A percentile compares a stretch with the other conserved stretches of the same genome.
Evolutionary conservation across 805 yeast genomes (phyloP).

Genomic region (Candida ortonii): DNA sequence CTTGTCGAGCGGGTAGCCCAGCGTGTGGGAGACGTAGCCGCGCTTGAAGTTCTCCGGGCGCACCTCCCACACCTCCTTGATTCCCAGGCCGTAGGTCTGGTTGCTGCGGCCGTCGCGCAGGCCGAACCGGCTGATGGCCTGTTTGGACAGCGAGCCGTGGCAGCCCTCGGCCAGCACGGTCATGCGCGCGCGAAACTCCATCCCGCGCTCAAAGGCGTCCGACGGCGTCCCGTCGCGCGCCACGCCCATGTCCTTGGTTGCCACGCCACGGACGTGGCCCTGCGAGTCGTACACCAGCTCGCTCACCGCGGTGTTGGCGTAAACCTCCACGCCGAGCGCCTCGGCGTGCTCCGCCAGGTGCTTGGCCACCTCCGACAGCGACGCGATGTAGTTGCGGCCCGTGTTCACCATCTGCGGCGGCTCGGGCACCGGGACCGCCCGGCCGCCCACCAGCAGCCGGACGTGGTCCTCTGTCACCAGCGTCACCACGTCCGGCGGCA

Average conservation of each 20-base stretch:
- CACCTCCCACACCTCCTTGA: slow-evolving; percentile 97
- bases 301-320: slow-evolving; percentile 84
- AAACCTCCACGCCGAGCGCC: slow-evolving; percentile 88
- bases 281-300: slow-evolving; percentile 67
- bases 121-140: slow-evolving; percentile 64
- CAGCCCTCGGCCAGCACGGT: slow-evolving; percentile 98
- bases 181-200: slow-evolving; percentile 91
- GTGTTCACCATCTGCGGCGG: slow-evolving; percentile 87
- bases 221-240: slow-evolving; percentile 73
- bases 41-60: slow-evolving; percentile 72
- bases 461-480: slow-evolving; percentile 72
- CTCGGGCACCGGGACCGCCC: slow-evolving; percentile 74
- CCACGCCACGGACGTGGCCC: slow-evolving; percentile 77
- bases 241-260: slow-evolving; percentile 91
- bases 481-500: slow-evolving; percentile 77
- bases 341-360: slow-evolving; percentile 87
- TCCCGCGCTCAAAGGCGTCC: slow-evolving; percentile 87
- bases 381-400: slow-evolving; percentile 80
- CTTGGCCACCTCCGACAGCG: slow-evolving; percentile 76
- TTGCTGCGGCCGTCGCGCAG: slow-evolving; percentile 62
- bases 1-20: slow-evolving; percentile 80
- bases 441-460: slow-evolving; percentile 57
- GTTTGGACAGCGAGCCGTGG: slow-evolving; percentile 88
- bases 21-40: slow-evolving; percentile 80
- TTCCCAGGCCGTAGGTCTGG: slow-evolving; percentile 94